phyloP scores from a whole-genome alignment of 192 early-diverging fungal genomes.

The Linnemannia exigua region DNA sequence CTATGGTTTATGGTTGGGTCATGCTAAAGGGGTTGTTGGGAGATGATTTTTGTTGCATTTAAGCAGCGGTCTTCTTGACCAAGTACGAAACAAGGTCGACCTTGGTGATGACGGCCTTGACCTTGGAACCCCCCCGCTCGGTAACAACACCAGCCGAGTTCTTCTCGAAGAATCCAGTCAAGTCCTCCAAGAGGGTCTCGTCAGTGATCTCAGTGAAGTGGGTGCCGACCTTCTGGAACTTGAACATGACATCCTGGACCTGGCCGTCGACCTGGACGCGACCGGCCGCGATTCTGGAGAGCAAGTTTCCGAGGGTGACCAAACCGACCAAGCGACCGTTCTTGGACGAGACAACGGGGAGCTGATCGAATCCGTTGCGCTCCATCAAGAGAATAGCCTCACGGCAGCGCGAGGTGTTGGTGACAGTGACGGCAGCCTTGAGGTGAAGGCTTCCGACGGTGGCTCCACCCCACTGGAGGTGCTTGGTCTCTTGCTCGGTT shows the following conservation, averaged over 20 bases:
- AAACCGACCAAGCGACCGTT: constrained; percentile 79
- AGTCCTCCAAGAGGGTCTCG: constrained; percentile 85
- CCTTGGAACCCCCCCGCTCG: constrained; percentile 67
- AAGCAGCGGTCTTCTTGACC: constrained; percentile 65
- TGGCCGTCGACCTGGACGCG: constrained; percentile 75
- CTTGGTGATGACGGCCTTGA: constrained; percentile 94
- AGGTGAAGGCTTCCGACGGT: constrained; percentile 86
- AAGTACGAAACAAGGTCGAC: constrained; percentile 91
- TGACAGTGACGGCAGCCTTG: constrained; percentile 88
- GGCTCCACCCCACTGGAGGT: constrained; percentile 85
- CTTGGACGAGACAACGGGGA: constrained; percentile 83
- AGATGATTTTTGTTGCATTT: neutral
- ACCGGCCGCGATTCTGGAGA: constrained; percentile 83
- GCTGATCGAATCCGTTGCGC: constrained; percentile 92
- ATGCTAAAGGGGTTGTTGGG: neutral
- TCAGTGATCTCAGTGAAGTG: constrained; percentile 92
- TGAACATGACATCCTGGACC: constrained; percentile 86
- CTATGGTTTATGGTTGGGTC: neutral
- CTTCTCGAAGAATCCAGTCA: constrained; percentile 94
- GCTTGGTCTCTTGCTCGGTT: constrained; percentile 72
- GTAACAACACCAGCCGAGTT: constrained; percentile 94
- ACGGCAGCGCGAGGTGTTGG: constrained; percentile 75
- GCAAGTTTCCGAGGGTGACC: constrained; percentile 90
- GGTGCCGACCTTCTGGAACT: constrained; percentile 69
- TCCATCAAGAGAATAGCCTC: constrained; percentile 95